phyloP scores from a whole-genome alignment of 345 rosid species.

The Moricandia arvensis region DNA sequence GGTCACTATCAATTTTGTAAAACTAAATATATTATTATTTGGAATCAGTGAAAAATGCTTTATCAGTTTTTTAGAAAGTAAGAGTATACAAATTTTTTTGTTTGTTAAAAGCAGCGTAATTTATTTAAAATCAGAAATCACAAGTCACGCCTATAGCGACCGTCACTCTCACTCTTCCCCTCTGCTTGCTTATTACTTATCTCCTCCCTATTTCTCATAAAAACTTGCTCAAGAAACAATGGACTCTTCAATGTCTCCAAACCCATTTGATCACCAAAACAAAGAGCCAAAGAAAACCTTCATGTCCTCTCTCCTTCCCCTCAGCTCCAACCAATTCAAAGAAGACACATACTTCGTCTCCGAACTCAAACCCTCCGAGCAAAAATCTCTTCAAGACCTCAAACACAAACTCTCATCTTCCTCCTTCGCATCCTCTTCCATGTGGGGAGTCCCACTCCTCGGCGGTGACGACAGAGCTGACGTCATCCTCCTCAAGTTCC shows the following conservation, averaged over 20 bases:
- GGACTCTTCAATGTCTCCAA: slow-evolving; percentile 52
- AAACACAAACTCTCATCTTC: slow-evolving; percentile 54
- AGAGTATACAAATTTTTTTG: too few relatives aligned
- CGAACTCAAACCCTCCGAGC: slow-evolving; percentile 68
- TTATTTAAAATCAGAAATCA: slow-evolving; percentile 36
- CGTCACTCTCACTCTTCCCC: slow-evolving; percentile 29
- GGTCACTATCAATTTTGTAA: too few relatives aligned
- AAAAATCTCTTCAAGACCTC: slow-evolving; percentile 71
- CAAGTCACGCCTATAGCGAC: slow-evolving; percentile 31
- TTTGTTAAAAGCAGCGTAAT: slow-evolving; percentile 26
- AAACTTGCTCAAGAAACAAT: slow-evolving; percentile 24
- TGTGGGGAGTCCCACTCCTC: slow-evolving; percentile 81
- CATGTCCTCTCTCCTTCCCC: slow-evolving; percentile 58
- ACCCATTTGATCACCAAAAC: slow-evolving; percentile 31
- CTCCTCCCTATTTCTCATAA: slow-evolving; percentile 15
- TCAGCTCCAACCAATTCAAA: slow-evolving; percentile 69
- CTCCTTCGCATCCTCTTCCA: slow-evolving; percentile 39
- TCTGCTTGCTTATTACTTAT: slow-evolving; percentile 21
- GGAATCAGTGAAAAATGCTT: too few relatives aligned
- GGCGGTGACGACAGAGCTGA: slow-evolving; percentile 65
- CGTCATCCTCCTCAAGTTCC: slow-evolving; percentile 81
- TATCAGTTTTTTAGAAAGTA: too few relatives aligned
- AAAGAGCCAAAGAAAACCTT: slow-evolving; percentile 61
- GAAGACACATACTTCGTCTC: slow-evolving; percentile 84
- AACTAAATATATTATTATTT: too few relatives aligned